Percentiles rank a stretch among this genome's conserved stretches.
Evolutionary conservation across 768 basidiomycete species (phyloP).

Genomic region (Hebeloma cylindrosporum): DNA sequence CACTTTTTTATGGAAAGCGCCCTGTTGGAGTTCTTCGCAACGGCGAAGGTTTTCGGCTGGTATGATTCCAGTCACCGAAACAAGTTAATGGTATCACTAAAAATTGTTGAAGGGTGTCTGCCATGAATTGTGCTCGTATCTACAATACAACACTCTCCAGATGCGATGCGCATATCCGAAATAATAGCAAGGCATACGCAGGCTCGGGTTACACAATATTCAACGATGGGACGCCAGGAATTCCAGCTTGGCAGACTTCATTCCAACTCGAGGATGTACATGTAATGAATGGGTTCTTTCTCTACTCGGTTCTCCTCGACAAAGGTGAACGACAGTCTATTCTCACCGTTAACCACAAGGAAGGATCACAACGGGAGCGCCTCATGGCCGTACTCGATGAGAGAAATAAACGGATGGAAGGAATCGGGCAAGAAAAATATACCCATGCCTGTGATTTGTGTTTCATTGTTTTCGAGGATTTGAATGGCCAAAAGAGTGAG

Average conservation of each 20-base stretch:
- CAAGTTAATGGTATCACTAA: neutral
- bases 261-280: conserved; percentile 14
- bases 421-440: conserved; percentile 25
- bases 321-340: conserved; percentile 13
- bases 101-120: conserved; percentile 3
- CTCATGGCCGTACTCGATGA: conserved; percentile 2
- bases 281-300: conserved; percentile 23
- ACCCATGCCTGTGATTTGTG: conserved; percentile 29
- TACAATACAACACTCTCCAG: conserved; percentile 9
- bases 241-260: conserved; percentile 7
- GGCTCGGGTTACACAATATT: neutral
- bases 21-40: conserved; percentile 15
- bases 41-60: conserved; percentile 16
- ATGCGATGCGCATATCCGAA: neutral
- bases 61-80: neutral
- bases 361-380: neutral
- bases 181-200: conserved; percentile 4
- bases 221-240: too few species aligned
- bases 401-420: conserved; percentile 24
- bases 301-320: conserved; percentile 22
- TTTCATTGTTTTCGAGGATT: conserved; percentile 14
- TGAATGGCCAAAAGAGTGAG: conserved; percentile 6
- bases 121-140: conserved; percentile 11
- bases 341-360: conserved; percentile 15
- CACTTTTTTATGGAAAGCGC: conserved; percentile 15